Evolutionary conservation across 2,329 filamentous ascomycete species (phyloP).

Genomic region (Seiridium cupressi): DNA sequence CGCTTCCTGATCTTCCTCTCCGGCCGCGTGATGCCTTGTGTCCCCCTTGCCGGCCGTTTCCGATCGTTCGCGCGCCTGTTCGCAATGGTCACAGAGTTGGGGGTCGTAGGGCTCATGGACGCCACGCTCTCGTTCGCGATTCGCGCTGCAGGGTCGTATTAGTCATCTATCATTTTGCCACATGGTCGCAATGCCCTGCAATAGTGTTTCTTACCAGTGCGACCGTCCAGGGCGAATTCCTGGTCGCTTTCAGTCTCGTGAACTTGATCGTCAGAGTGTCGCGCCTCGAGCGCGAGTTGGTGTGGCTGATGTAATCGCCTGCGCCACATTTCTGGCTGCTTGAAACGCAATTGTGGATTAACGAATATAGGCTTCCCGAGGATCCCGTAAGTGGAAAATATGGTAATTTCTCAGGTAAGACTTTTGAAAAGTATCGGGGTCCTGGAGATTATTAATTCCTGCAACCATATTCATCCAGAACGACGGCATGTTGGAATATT

Average conservation of each 20-base stretch:
- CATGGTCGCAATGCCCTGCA: too few relatives aligned
- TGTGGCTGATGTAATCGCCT: not conserved
- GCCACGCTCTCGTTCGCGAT: not conserved
- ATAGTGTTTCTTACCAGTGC: not conserved
- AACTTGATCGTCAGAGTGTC: not conserved
- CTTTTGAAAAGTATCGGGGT: too few relatives aligned
- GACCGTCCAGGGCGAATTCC: not conserved
- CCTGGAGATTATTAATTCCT: too few relatives aligned
- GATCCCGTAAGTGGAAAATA: too few relatives aligned
- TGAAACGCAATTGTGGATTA: not conserved
- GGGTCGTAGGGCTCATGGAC: conserved; percentile 1
- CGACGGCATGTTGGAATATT: too few relatives aligned
- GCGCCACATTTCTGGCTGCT: not conserved
- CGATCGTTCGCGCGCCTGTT: not conserved
- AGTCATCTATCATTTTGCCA: not conserved
- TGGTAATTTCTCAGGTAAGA: too few relatives aligned
- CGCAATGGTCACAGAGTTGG: not conserved
- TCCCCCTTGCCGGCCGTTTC: not conserved
- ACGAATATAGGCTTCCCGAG: not conserved
- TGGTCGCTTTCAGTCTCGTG: not conserved
- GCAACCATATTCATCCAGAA: too few relatives aligned
- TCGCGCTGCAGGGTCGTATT: not conserved
- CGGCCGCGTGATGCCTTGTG: not conserved
- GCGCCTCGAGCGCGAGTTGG: not conserved
- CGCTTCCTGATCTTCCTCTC: not conserved